Base-by-base conservation (phyloP, 2,329 filamentous ascomycete genomes). In the Fusarium duplospermum region DNA sequence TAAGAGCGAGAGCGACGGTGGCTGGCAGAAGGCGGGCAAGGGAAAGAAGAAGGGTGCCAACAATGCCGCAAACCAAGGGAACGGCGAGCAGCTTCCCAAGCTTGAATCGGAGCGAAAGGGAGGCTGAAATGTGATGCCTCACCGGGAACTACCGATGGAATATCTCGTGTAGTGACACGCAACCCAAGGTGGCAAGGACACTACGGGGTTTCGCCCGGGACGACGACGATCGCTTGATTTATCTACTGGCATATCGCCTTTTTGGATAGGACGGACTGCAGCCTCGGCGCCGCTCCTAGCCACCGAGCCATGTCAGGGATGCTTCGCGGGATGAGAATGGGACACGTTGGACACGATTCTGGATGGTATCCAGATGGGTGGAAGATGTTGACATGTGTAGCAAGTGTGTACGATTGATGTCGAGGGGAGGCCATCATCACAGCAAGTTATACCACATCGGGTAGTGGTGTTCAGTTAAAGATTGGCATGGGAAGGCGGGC, bases 31-130 rank as follows among this genome's bases (percentile, higher is more conserved):
- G 77, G 86, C 88, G 18, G 82, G 83, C 22, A 90, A 90, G 73
- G 78, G 80, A 18, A 77, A 81, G 65, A 91, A 89, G 78, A 84
- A 84, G 77, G 80, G 82, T 57, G 79, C 79, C 9, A 87, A 85
- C 66, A 82, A 81, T 4, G 79, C 79, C 24, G 77, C 82, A 8
- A 77, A 78, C 33, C 74, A 76, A 29, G 74, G 69, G 45, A 85
- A 86, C 31, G 84, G 85, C 68, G 90, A 92, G 79, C 85, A 86
- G 78, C 83, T 83, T 22, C 90, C 90, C 4, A 89, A 87, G 80
- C 86, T 90, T 62, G 88, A 89, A 14, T 87, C 87, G 2, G 90
- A 92, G 69, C 87, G 90, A 67, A 92, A 92, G 76, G 90, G 90
- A 3, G 90, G 90, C 58, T 92, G 66, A 64, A 36, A 20, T 14